Base-by-base conservation (phyloP, 352 stramenopile species). In the Phytopythium montanum region DNA sequence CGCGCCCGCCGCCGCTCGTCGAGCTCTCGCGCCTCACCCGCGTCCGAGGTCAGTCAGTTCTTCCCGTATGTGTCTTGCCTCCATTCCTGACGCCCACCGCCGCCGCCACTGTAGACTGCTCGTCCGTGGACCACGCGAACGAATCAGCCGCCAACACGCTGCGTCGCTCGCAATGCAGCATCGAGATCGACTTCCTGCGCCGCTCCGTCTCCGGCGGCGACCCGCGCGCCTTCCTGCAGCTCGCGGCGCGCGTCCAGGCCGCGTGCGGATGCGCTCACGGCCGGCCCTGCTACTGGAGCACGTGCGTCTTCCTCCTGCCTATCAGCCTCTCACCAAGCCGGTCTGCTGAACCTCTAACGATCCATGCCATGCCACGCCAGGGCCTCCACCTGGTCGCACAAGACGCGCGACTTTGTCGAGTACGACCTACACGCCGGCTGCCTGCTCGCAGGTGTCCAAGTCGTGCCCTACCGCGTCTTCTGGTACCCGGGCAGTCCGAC, bases 201-300 rank as follows among this genome's bases (percentile, higher is more conserved):
- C 31, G 69, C 21, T 60, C 45, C 12, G 14, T 69, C 14, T 28
- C 56, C 14, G 66, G 52, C 14, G 42, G 65, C 9, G 48, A 85
- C 36, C 62, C 73, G 3, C 45, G 58, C 19, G 69, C 72, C 14
- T 69, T 79, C 46, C 60, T 84, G 25, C 67, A 65, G 34, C 70
- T 86, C 7, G 70, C 68, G 18, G 73, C 80, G 46, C 62, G 73
- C 12, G 60, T 78, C 10, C 82, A 91, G 60, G 68, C 81, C 19
- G 66, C 90, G 25, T 94, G 85, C 53, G 81, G 85, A 50, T 94
- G 85, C 60, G 79, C 79, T 1, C 77, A 62, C 55, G 70, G 83
- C 45, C 62, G 64, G 7, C 61, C 82, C 31, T 94, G 84, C 68
- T 93, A 93, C 62, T 93, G 81, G 81, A 92, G 83, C 83, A 89